A percentile compares a stretch with the other conserved stretches of the same genome.
Evolutionary conservation across 805 yeast species (phyloP).

Genomic region (Schizosaccharomyces octosporus): DNA sequence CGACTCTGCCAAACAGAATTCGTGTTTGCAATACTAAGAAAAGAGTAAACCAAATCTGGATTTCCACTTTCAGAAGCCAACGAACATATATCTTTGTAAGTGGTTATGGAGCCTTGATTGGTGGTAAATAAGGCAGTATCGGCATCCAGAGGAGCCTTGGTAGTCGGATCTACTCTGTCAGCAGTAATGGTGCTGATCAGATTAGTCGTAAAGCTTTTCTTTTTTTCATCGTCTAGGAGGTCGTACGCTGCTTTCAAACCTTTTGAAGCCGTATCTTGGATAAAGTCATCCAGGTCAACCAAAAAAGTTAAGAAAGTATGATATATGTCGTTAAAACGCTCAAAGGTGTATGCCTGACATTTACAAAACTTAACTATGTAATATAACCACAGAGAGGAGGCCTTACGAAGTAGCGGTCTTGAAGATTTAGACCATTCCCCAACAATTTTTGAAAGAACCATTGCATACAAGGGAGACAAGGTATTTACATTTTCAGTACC

Average conservation of each 20-base stretch:
- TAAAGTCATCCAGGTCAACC: constrained; percentile 56
- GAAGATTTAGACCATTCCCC: not conserved
- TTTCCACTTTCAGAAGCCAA: constrained; percentile 88
- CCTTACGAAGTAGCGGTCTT: not conserved
- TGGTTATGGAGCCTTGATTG: constrained; percentile 45
- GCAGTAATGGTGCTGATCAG: constrained; percentile 59
- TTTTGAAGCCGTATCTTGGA: constrained; percentile 82
- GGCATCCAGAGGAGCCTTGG: not conserved
- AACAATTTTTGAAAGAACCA: not conserved
- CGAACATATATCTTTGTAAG: constrained; percentile 53
- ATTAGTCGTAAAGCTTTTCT: constrained; percentile 48
- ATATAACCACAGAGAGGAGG: constrained; percentile 67
- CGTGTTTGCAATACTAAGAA: constrained; percentile 73
- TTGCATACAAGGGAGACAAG: constrained; percentile 5
- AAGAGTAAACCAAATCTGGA: constrained; percentile 76
- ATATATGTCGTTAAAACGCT: constrained; percentile 37
- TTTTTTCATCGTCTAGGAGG: constrained; percentile 38
- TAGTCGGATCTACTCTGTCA: constrained; percentile 12
- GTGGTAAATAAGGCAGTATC: constrained; percentile 22
- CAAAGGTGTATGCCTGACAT: constrained; percentile 18
- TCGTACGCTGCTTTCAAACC: constrained; percentile 70
- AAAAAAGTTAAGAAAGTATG: constrained; percentile 51
- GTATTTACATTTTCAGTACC: constrained; percentile 8
- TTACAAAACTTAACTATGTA: constrained; percentile 58
- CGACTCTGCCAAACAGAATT: constrained; percentile 81